Percentiles rank a stretch among this genome's conserved stretches.
These are phyloP conservation scores for Penicillium sclerotigenum DNA, from an alignment of 2,329 filamentous ascomycete species.

Conservation along the genomic window DNA sequence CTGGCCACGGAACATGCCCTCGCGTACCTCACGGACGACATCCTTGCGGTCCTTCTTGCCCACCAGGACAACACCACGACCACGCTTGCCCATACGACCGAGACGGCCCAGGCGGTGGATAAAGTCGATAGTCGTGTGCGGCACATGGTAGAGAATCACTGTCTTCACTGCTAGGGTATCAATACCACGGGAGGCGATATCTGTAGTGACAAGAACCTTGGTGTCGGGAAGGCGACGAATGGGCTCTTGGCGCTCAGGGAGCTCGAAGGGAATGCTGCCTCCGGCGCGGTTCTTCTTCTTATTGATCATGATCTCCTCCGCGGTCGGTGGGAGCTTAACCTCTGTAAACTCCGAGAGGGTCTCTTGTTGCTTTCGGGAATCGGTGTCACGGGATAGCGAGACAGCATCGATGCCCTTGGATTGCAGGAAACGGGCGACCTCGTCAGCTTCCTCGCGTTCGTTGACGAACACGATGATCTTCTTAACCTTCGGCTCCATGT, in stretches of 20 bases:
- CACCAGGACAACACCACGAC: constrained; percentile 83
- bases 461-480: constrained; percentile 95
- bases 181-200: constrained; percentile 87
- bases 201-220: constrained; percentile 90
- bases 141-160: constrained; percentile 95
- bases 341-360: constrained; percentile 71
- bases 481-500: constrained; percentile 61
- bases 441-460: constrained; percentile 82
- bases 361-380: constrained; percentile 72
- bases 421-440: constrained; percentile 73
- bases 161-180: constrained; percentile 89
- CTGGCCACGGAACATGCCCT: constrained; percentile 81
- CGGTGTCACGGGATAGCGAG: constrained; percentile 79
- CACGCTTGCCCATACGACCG: constrained; percentile 86
- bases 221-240: constrained; percentile 65
- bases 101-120: constrained; percentile 92
- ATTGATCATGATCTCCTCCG: constrained; percentile 34
- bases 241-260: constrained; percentile 35
- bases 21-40: constrained; percentile 84
- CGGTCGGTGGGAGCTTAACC: constrained; percentile 34
- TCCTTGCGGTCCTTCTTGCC: constrained; percentile 87
- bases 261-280: constrained; percentile 42
- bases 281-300: constrained; percentile 31
- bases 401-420: constrained; percentile 86
- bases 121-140: constrained; percentile 95